Evolutionary conservation across 2,329 filamentous ascomycete species (phyloP).

Genomic region (Neonectria punicea): DNA sequence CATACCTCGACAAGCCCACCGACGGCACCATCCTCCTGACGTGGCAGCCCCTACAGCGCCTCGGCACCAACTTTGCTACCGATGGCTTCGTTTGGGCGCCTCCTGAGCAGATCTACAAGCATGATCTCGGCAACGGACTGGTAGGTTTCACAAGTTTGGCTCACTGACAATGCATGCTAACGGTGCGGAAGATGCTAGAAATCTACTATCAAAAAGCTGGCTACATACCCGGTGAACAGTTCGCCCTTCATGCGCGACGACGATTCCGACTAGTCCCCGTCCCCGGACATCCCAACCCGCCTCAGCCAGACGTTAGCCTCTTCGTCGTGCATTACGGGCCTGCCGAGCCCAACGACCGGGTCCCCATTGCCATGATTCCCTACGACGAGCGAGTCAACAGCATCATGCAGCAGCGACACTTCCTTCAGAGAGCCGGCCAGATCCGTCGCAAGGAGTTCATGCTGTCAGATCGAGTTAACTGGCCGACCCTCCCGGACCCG

Average conservation of each 20-base stretch:
- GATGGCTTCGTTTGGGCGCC: conserved; percentile 95
- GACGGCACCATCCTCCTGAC: conserved; percentile 86
- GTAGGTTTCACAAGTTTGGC: conserved; percentile 51
- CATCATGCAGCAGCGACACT: conserved; percentile 70
- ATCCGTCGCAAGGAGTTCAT: conserved; percentile 94
- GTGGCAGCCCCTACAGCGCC: conserved; percentile 83
- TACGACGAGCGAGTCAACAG: conserved; percentile 69
- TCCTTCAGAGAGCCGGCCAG: conserved; percentile 79
- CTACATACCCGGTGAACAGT: conserved; percentile 78
- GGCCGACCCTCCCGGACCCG: conserved; percentile 81
- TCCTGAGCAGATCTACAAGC: conserved; percentile 79
- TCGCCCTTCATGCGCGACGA: conserved; percentile 81
- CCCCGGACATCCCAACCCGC: conserved; percentile 75
- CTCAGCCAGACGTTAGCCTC: conserved; percentile 80
- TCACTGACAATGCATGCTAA: conserved; percentile 24
- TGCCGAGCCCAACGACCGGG: conserved; percentile 76
- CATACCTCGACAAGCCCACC: conserved; percentile 82
- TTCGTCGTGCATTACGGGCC: conserved; percentile 94
- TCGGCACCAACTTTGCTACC: conserved; percentile 81
- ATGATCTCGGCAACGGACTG: conserved; percentile 73
- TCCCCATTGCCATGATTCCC: conserved; percentile 75
- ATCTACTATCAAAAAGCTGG: conserved; percentile 86
- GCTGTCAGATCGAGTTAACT: conserved; percentile 87
- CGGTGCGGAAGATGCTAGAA: conserved; percentile 76
- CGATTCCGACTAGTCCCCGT: conserved; percentile 86